Evolutionary conservation across 495 filamentous ascomycete genomes (phyloP).

Genomic region (Xylaria nigripes): DNA sequence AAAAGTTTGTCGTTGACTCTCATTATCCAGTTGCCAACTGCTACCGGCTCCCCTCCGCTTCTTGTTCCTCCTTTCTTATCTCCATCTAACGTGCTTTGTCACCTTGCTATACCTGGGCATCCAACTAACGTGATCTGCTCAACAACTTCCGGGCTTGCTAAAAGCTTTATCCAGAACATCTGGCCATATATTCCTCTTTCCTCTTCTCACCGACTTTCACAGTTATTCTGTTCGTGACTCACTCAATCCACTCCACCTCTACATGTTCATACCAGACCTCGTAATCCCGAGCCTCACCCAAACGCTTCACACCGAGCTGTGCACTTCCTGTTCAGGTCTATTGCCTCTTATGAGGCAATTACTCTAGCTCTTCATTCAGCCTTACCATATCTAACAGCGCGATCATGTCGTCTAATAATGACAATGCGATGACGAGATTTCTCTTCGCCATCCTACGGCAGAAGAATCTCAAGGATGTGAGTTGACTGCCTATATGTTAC

Average conservation of each 20-base stretch:
- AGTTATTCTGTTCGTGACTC: constrained; percentile 24
- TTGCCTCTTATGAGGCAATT: constrained; percentile 7
- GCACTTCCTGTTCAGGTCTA: constrained; percentile 23
- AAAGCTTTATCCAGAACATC: constrained; percentile 19
- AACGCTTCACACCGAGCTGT: constrained; percentile 17
- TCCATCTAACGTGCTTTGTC: constrained; percentile 22
- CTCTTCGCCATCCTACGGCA: constrained; percentile 71
- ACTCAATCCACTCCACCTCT: constrained; percentile 24
- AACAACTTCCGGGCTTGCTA: constrained; percentile 17
- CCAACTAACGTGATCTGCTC: constrained; percentile 23
- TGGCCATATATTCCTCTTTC: constrained; percentile 27
- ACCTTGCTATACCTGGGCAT: constrained; percentile 19
- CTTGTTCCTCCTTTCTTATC: constrained; percentile 12
- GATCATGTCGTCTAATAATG: constrained; percentile 41
- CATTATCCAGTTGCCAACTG: constrained; percentile 22
- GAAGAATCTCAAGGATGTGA: constrained; percentile 62
- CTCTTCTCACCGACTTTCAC: constrained; percentile 34
- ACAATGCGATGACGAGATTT: constrained; percentile 50
- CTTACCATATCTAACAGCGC: constrained; percentile 2
- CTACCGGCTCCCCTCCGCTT: constrained; percentile 12
- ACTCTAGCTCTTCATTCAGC: constrained; percentile 3
- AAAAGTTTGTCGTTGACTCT: constrained; percentile 13
- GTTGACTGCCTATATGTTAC: constrained; percentile 17
- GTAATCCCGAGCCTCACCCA: constrained; percentile 9
- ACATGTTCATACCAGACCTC: constrained; percentile 20